Evolutionary conservation across 164 flowering plant species (phyloP), one percentile per base, ranked within the genome.

Genomic region (Cinnamomum chago): DNA sequence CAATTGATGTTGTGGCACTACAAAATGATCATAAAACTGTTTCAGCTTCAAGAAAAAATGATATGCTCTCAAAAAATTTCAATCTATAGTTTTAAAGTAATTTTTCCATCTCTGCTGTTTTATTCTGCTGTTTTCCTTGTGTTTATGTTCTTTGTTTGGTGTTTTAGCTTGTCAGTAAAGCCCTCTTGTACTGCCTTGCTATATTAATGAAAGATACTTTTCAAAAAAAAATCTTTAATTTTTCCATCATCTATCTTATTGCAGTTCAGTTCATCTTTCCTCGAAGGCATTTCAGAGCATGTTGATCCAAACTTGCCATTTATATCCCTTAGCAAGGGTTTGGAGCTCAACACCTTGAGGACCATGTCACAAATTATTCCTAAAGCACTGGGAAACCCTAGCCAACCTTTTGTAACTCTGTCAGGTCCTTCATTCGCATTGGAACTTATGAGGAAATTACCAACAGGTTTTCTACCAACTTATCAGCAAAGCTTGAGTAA

Each of bases 301-400:
- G 93, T 92, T 76, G 97, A 95, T 80, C 93, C 98, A 24, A 77
- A 86, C 62, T 79, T 95, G 81, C 98, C 98, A 13, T 90, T 95
- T 79, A 91, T 95, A 83, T 95, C 98, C 11, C 95, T 95, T 62
- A 92, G 98, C 79, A 95, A 95, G 84, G 98, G 98, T 20, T 80
- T 95, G 70, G 99, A 95, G 87, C 93, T 95, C 24, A 91, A 91
- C 74, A 89, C 97, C 40, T 81, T 93, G 70, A 89, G 97, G 84
- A 90, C 84, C 92, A 95, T 95, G 99, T 91, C 99, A 79, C 97
- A 93, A 83, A 91, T 95, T 73, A 92, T 95, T 72, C 97, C 97
- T 18, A 84, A 83, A 70, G 86, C 94, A 50, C 77, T 95, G 71
- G 84, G 73, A 75, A 93, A 91, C 84, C 90, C 97, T 78, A 88